phyloP scores from a whole-genome alignment of 306 rosid genomes.

The Sicyos edulis region DNA sequence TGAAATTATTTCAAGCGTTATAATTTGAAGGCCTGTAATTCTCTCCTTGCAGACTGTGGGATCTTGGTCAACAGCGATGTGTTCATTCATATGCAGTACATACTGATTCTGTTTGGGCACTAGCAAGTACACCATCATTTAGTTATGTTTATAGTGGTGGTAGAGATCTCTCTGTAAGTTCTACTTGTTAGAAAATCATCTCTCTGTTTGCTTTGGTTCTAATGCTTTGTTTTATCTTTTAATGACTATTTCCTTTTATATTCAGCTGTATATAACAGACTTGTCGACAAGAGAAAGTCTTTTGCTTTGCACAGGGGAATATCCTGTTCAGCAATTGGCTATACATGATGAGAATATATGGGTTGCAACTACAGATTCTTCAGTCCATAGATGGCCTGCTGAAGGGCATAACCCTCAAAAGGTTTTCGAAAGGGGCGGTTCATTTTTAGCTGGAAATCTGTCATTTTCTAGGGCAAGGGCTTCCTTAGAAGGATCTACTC shows the following conservation, averaged over 20 bases:
- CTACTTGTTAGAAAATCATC: constrained; percentile 19
- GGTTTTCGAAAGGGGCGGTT: constrained; percentile 72
- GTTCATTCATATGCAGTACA: constrained; percentile 98
- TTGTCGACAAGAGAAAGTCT: constrained; percentile 96
- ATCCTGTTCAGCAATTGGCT: constrained; percentile 80
- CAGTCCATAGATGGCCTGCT: constrained; percentile 84
- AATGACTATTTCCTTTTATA: constrained; percentile 44
- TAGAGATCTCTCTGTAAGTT: constrained; percentile 93
- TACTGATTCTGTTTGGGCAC: constrained; percentile 99
- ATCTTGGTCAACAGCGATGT: constrained; percentile 98
- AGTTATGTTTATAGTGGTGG: constrained; percentile 98
- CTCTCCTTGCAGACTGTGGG: constrained; percentile 75
- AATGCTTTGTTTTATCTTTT: constrained; percentile 27
- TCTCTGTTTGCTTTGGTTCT: constrained; percentile 24
- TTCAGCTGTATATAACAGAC: constrained; percentile 91
- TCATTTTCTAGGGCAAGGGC: constrained; percentile 95
- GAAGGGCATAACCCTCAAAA: constrained; percentile 81
- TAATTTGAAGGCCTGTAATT: constrained; percentile 24
- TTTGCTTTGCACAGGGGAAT: constrained; percentile 83
- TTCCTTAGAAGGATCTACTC: constrained; percentile 85
- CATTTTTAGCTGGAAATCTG: constrained; percentile 93
- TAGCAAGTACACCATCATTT: constrained; percentile 93
- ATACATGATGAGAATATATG: constrained; percentile 73
- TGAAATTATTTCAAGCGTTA: neutral
- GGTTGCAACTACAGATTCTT: constrained; percentile 90